These are phyloP conservation scores for Toxicodendron radicans DNA, from an alignment of 345 rosid species.

Conservation along the genomic window DNA sequence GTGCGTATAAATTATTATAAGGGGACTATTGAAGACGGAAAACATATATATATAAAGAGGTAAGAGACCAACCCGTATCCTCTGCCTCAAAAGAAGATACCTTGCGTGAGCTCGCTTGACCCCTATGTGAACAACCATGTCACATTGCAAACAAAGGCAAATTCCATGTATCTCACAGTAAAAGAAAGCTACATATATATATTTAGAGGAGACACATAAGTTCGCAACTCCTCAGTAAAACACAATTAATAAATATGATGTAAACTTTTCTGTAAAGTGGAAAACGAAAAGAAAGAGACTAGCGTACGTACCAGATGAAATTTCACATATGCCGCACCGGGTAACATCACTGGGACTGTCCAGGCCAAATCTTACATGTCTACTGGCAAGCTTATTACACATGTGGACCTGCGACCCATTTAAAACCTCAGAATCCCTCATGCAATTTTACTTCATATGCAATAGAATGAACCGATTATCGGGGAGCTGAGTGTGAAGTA, in stretches of 20 bases:
- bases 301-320: slow-evolving; percentile 56
- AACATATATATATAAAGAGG: too few relatives aligned
- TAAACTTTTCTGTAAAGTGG: too few relatives aligned
- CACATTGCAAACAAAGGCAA: slow-evolving; percentile 85
- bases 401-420: slow-evolving; percentile 62
- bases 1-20: background rate
- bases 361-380: slow-evolving; percentile 77
- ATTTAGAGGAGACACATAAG: slow-evolving; percentile 18
- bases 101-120: slow-evolving; percentile 75
- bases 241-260: background rate
- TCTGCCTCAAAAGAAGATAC: slow-evolving; percentile 70
- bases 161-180: slow-evolving; percentile 85
- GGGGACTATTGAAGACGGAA: too few relatives aligned
- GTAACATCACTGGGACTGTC: slow-evolving; percentile 69
- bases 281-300: slow-evolving; percentile 10
- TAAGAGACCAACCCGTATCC: slow-evolving; percentile 53
- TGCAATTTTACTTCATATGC: too few relatives aligned
- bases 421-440: background rate
- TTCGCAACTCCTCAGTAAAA: background rate
- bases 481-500: background rate
- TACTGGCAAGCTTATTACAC: slow-evolving; percentile 84
- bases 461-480: too few relatives aligned
- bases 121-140: slow-evolving; percentile 81
- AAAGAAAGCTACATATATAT: slow-evolving; percentile 61
- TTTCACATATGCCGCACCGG: slow-evolving; percentile 81